Conservation (phyloP, 2,329 filamentous ascomycete species). For the Graphilbum ipis-grandicollis region DNA sequence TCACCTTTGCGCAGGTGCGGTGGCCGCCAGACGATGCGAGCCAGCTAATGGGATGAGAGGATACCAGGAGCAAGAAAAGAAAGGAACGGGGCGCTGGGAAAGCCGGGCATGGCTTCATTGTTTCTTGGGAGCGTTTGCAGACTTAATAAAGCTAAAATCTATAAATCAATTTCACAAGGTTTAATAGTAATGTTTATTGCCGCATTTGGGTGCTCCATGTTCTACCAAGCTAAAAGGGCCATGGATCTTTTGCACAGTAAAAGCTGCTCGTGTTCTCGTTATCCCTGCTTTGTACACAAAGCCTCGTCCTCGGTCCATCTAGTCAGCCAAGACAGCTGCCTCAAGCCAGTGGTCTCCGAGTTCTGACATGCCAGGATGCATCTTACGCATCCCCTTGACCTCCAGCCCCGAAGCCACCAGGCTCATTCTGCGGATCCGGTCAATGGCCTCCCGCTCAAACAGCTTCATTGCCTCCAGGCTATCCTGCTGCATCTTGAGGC, state of each 20-base stretch:
- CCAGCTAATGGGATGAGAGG: constrained; percentile 72
- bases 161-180: no score
- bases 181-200: no score
- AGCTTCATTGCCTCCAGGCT: constrained; percentile 50
- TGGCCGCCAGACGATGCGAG: constrained; percentile 88
- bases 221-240: no score
- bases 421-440: constrained; percentile 63
- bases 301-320: background rate
- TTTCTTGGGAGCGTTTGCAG: no score
- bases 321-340: background rate
- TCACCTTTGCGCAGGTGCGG: constrained; percentile 90
- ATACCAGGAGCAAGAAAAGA: no score
- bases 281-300: no score
- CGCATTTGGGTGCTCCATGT: no score
- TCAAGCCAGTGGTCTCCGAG: constrained; percentile 4
- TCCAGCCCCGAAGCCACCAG: constrained; percentile 62
- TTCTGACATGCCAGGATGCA: background rate
- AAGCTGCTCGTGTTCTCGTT: no score
- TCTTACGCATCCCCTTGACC: constrained; percentile 24
- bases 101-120: no score
- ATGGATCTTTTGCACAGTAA: no score
- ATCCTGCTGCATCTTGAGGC: constrained; percentile 51
- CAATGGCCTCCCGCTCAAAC: constrained; percentile 58
- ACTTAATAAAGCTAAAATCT: no score
- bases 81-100: no score